Evolutionary conservation across 2,329 filamentous ascomycete genomes (phyloP).

Genomic region (Calonectria pauciramosa): DNA sequence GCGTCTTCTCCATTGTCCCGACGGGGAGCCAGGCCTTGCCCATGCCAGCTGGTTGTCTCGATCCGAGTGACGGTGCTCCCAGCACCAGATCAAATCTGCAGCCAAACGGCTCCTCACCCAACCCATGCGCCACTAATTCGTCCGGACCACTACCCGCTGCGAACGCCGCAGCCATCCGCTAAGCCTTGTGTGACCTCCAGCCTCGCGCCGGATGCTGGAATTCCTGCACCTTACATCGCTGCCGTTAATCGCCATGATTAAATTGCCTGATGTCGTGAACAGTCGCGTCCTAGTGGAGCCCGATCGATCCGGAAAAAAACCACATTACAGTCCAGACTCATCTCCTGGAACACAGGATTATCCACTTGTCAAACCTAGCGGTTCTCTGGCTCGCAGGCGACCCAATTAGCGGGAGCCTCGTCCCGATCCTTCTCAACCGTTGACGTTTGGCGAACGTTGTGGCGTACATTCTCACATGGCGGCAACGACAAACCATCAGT

Average conservation of each 20-base stretch:
- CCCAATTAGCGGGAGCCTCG: conserved; percentile 4
- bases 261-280: conserved; percentile 21
- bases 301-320: conserved; percentile 11
- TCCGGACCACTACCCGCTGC: conserved; percentile 25
- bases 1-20: conserved; percentile 19
- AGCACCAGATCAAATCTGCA: conserved; percentile 38
- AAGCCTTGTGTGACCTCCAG: conserved; percentile 34
- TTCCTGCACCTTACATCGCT: conserved; percentile 32
- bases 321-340: not conserved
- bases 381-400: not conserved
- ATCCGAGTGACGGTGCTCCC: conserved; percentile 30
- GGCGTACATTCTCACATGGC: not conserved
- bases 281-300: not conserved
- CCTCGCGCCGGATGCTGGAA: conserved; percentile 27
- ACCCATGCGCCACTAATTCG: conserved; percentile 31
- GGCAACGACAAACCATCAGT: not conserved
- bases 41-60: conserved; percentile 24
- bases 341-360: conserved; percentile 6
- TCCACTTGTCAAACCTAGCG: conserved; percentile 11
- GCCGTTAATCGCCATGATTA: conserved; percentile 28
- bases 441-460: conserved; percentile 15
- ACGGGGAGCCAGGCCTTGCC: conserved; percentile 12
- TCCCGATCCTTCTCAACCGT: conserved; percentile 4
- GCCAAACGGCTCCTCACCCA: conserved; percentile 30
- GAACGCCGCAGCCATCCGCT: conserved; percentile 28